Evolutionary conservation across 805 yeast species (phyloP).

Genomic region (Millerozyma acaciae): DNA sequence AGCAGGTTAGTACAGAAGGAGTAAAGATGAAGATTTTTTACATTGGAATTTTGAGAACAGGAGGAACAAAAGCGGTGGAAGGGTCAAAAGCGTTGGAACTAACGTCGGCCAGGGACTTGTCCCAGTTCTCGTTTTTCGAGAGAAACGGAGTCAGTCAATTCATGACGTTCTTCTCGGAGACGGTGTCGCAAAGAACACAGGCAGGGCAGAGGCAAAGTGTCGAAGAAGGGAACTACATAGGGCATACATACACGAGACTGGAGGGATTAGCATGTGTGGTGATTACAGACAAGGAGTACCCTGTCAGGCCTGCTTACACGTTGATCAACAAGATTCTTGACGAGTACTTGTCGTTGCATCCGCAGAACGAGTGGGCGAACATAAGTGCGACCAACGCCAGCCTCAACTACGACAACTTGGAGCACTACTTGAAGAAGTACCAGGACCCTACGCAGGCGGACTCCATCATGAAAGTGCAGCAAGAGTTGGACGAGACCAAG

Average conservation of each 20-base stretch:
- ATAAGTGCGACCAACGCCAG: constrained; percentile 43
- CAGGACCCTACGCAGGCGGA: constrained; percentile 98
- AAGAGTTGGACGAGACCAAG: constrained; percentile 96
- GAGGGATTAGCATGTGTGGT: constrained; percentile 92
- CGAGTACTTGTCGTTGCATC: constrained; percentile 82
- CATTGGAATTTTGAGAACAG: constrained; percentile 76
- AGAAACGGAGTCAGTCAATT: constrained; percentile 79
- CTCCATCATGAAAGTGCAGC: constrained; percentile 94
- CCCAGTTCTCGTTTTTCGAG: constrained; percentile 88
- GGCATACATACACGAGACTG: constrained; percentile 84
- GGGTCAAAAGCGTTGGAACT: constrained; percentile 71
- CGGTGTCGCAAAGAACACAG: constrained; percentile 83
- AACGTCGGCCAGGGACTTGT: constrained; percentile 73
- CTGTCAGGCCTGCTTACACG: constrained; percentile 94
- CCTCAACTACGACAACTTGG: constrained; percentile 57
- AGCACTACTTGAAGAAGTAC: constrained; percentile 70
- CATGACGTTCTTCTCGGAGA: constrained; percentile 89
- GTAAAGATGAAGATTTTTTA: constrained; percentile 79
- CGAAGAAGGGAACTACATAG: constrained; percentile 86
- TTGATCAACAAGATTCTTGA: constrained; percentile 86
- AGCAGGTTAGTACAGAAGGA: neutral
- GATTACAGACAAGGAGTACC: constrained; percentile 92
- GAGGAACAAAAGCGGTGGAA: constrained; percentile 48
- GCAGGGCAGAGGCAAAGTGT: constrained; percentile 92
- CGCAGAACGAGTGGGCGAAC: constrained; percentile 62